Base-by-base conservation (phyloP, 1,284 basidiomycete genomes). In the Phlebopus sp. region DNA sequence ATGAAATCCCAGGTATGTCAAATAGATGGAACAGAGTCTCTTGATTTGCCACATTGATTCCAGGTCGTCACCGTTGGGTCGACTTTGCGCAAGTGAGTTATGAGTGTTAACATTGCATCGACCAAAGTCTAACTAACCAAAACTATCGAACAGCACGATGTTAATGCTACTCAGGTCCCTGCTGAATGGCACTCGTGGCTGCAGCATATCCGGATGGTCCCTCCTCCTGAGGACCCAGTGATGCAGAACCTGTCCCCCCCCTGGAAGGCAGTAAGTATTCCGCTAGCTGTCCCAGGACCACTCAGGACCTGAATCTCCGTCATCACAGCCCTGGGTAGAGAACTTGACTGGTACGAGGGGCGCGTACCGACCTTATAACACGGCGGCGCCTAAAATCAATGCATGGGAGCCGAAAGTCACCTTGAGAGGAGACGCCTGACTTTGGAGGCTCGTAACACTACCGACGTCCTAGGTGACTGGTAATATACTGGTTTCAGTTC, bases 161-260 rank as follows among this genome's bases (percentile, higher is more conserved):
- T 79, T 69, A 90, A 96, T 63, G 90, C 90, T 9, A 81, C 90
- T 0, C 94, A 97, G 74, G 84, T 95, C 31, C 89, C 92, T 27
- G 80, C 92, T 2, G 92, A 94, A 69, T 97, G 95, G 95, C 92
- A 95, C 69, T 82, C 92, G 7, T 97, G 94, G 94, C 69, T 97
- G 25, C 76, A 78, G n/a, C 92, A 96, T 64, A 96, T 95, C 61
- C 89, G 94, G 41, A 79, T 83, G 56, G 78, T 84, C 34, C 79
- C 91, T 5, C 95, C 94, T 1, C 72, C 77, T 2, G 75, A 86
- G 55, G 95, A 97, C 62, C 65, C 75, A 0, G 70, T 92, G 29
- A 71, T 94, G 64, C 77, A 86, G 62, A 78, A 74, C 44, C 65
- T 78, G 41, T 77, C 81, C 36, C 91, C 86, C 5, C 69, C 84